A percentile compares a stretch with the other conserved stretches of the same genome.
These are phyloP conservation scores for Kernera saxatilis DNA, from an alignment of 345 rosid species.

Conservation along the genomic window DNA sequence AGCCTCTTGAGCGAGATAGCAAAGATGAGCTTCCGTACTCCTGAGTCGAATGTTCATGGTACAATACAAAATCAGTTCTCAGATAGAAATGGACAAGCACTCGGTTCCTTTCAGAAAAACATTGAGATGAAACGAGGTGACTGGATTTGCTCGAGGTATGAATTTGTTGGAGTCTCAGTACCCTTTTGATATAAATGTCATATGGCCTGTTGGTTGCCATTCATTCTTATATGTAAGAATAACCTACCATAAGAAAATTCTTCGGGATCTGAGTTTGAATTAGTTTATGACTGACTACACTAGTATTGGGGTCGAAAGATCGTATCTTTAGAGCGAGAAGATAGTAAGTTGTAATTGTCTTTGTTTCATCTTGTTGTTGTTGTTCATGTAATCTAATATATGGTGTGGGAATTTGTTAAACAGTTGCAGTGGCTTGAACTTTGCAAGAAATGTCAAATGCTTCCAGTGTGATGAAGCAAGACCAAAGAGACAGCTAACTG, in stretches of 20 bases:
- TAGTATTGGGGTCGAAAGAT: neutral
- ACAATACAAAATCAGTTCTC: constrained; percentile 34
- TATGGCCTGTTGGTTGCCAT: neutral
- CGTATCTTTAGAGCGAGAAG: neutral
- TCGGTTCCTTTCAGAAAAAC: constrained; percentile 38
- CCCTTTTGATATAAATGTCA: neutral
- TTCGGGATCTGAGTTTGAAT: neutral
- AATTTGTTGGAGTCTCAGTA: neutral
- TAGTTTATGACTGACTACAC: neutral
- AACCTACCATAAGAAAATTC: neutral
- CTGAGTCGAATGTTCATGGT: constrained; percentile 26
- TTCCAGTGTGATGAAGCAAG: constrained; percentile 83
- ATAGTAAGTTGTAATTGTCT: neutral
- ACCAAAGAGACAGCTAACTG: constrained; percentile 76
- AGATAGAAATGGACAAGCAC: constrained; percentile 39
- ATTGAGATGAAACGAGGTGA: constrained; percentile 91
- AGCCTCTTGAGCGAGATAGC: constrained; percentile 55
- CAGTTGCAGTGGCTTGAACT: constrained; percentile 95
- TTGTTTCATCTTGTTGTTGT: constrained; percentile 1
- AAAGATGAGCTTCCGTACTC: constrained; percentile 36
- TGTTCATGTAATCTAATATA: neutral
- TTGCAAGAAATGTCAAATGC: constrained; percentile 82
- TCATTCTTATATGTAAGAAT: neutral
- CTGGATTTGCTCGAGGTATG: constrained; percentile 83
- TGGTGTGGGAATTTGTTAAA: constrained; percentile 21